These are phyloP conservation scores for Extremus antarcticus DNA, from an alignment of 495 filamentous ascomycete species.

Conservation along the genomic window DNA sequence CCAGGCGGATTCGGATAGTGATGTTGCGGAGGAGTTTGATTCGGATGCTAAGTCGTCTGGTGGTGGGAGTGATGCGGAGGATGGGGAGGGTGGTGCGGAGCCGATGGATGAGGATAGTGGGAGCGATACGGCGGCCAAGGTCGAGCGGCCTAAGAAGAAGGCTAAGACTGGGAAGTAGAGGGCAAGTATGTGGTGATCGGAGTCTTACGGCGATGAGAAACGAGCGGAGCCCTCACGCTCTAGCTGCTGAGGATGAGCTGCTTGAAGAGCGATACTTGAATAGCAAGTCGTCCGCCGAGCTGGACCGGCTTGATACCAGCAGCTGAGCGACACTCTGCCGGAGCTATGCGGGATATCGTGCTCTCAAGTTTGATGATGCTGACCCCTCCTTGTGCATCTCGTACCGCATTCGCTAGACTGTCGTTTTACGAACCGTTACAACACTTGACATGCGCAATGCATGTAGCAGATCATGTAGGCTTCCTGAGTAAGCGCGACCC, in stretches of 20 bases:
- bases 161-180: conserved; percentile 38
- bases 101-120: conserved; percentile 19
- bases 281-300: not conserved
- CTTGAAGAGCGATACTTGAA: not conserved
- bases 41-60: conserved; percentile 78
- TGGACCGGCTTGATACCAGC: too few species aligned
- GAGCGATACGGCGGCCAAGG: conserved; percentile 39
- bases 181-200: too few species aligned
- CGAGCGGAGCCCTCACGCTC: too few species aligned
- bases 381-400: too few species aligned
- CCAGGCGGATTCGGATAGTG: conserved; percentile 76
- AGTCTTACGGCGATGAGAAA: too few species aligned
- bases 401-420: too few species aligned
- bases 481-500: not conserved
- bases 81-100: conserved; percentile 43
- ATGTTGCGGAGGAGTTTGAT: conserved; percentile 95
- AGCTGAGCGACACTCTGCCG: too few species aligned
- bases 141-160: conserved; percentile 60
- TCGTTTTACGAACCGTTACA: too few species aligned
- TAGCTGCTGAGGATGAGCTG: not conserved
- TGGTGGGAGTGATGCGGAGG: conserved; percentile 51
- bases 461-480: not conserved
- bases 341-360: too few species aligned
- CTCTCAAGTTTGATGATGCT: too few species aligned
- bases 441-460: too few species aligned